Evolutionary conservation across 805 yeast species (phyloP).

Genomic region (Millerozyma miso): DNA sequence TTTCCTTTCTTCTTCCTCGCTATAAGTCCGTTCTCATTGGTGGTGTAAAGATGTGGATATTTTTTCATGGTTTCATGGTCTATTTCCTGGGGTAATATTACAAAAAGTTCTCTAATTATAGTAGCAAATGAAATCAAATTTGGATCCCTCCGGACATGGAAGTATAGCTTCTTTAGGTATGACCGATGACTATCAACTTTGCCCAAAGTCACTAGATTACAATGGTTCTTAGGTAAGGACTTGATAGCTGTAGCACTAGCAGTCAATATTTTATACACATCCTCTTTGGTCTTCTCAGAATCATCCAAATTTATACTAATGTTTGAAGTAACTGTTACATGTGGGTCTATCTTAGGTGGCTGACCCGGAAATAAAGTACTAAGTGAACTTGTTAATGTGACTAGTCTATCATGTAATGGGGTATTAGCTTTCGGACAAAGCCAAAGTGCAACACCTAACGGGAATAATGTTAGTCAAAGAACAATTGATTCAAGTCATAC

Average conservation of each 20-base stretch:
- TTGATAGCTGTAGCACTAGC: slow-evolving; percentile 54
- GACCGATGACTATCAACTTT: slow-evolving; percentile 45
- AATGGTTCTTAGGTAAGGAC: slow-evolving; percentile 39
- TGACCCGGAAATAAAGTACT: slow-evolving; percentile 66
- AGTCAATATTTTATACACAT: slow-evolving; percentile 55
- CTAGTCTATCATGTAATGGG: slow-evolving; percentile 51
- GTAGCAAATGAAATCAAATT: slow-evolving; percentile 50
- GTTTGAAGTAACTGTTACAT: slow-evolving; percentile 68
- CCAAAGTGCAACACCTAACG: slow-evolving; percentile 62
- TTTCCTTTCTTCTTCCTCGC: slow-evolving; percentile 24
- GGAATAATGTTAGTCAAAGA: slow-evolving; percentile 3
- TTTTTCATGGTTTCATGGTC: slow-evolving; percentile 31
- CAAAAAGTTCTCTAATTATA: slow-evolving; percentile 55
- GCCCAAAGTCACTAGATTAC: slow-evolving; percentile 36
- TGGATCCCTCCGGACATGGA: slow-evolving; percentile 42
- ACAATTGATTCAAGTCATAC: not conserved
- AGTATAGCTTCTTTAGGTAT: slow-evolving; percentile 51
- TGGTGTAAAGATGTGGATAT: slow-evolving; percentile 37
- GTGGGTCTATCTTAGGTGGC: slow-evolving; percentile 69
- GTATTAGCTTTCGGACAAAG: slow-evolving; percentile 60
- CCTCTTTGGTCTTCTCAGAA: slow-evolving; percentile 41
- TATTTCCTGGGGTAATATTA: slow-evolving; percentile 38
- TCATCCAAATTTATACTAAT: slow-evolving; percentile 40
- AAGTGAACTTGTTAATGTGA: slow-evolving; percentile 58
- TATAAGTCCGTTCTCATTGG: slow-evolving; percentile 27